Conservation (phyloP, 1,284 basidiomycete species). For the Bjerkandera adusta region DNA sequence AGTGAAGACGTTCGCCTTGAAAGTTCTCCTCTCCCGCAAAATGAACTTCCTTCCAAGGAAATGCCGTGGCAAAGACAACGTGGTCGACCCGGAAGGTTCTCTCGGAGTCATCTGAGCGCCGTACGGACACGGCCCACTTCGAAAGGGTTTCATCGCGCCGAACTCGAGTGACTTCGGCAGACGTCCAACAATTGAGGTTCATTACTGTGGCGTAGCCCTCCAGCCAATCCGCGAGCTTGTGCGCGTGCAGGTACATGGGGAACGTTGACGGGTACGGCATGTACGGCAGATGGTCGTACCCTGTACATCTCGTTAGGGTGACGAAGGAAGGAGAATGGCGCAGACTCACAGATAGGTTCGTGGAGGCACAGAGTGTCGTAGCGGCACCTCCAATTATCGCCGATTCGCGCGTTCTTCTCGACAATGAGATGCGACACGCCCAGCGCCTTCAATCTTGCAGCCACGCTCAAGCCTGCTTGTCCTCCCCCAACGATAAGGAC, state of each 20-base stretch:
- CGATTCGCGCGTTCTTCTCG: constrained; percentile 51
- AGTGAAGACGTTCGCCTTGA: constrained; percentile 56
- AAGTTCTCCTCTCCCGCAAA: constrained; percentile 49
- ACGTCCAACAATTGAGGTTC: too few species aligned
- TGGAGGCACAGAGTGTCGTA: constrained; percentile 64
- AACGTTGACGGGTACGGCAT: too few species aligned
- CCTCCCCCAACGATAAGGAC: constrained; percentile 64
- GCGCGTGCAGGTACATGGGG: too few species aligned
- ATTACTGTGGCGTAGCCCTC: too few species aligned
- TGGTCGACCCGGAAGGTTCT: too few species aligned
- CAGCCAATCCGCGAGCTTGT: too few species aligned
- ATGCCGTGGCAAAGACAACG: too few species aligned
- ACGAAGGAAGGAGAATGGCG: constrained; percentile 13
- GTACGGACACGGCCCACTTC: too few species aligned
- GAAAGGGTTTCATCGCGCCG: too few species aligned
- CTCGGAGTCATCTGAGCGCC: too few species aligned
- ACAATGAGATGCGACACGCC: constrained; percentile 52
- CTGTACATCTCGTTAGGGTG: constrained; percentile 25
- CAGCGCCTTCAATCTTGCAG: constrained; percentile 55
- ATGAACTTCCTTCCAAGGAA: too few species aligned
- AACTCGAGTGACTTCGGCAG: too few species aligned
- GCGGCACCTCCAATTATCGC: constrained; percentile 58
- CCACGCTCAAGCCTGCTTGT: constrained; percentile 60
- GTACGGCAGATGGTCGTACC: constrained; percentile 58
- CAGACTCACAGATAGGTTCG: constrained; percentile 60